phyloP scores from a whole-genome alignment of 225 moss, liverwort and hornwort genomes.

The Asterella californica region DNA sequence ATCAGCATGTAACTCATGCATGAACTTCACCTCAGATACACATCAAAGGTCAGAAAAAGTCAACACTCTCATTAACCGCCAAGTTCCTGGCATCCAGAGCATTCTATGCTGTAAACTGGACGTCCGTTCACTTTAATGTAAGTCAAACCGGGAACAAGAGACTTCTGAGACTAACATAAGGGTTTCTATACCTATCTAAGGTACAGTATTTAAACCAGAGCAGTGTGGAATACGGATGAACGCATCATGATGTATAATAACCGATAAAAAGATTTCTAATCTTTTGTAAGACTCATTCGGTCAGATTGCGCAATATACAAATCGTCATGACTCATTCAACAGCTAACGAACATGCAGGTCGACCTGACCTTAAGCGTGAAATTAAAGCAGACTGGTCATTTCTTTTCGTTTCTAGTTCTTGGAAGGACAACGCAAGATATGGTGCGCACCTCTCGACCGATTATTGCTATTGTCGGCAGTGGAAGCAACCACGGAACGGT shows the following conservation, averaged over 20 bases:
- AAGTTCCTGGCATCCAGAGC: not conserved
- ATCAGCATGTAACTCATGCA: not conserved
- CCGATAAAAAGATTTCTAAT: too few species aligned
- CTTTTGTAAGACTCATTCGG: not conserved
- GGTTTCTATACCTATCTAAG: too few species aligned
- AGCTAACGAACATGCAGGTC: not conserved
- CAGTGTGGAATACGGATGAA: too few species aligned
- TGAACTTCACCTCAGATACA: not conserved
- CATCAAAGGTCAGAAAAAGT: not conserved
- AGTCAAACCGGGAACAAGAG: not conserved
- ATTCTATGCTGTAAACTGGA: too few species aligned
- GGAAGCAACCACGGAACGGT: slow-evolving; percentile 86
- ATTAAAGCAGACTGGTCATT: not conserved
- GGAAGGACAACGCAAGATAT: not conserved
- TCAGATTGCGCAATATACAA: not conserved
- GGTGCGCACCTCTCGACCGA: slow-evolving; percentile 79
- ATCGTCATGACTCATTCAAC: not conserved
- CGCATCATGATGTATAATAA: too few species aligned
- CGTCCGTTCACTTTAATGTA: not conserved
- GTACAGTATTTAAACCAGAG: too few species aligned
- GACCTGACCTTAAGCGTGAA: not conserved
- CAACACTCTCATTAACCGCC: not conserved
- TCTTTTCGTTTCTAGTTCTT: not conserved
- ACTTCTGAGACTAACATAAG: too few species aligned
- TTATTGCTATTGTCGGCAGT: slow-evolving; percentile 82